A percentile compares a stretch with the other conserved stretches of the same genome.
These are phyloP conservation scores for Arachnomyces sp. DNA, from an alignment of 2,329 filamentous ascomycete species.

Conservation along the genomic window DNA sequence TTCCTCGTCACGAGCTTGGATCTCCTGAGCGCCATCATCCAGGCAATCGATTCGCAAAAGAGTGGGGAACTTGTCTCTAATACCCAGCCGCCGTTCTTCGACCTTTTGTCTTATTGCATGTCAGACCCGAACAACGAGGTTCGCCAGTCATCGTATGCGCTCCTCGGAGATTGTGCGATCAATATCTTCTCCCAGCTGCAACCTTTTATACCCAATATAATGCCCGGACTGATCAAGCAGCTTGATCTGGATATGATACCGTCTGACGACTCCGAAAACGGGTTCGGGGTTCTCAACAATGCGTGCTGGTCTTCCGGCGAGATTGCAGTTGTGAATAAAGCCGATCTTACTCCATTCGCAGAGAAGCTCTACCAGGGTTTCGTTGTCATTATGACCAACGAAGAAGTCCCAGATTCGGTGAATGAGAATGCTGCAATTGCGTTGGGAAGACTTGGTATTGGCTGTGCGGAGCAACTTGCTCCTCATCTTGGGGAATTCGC, in stretches of 20 bases:
- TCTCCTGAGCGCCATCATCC: slow-evolving; percentile 84
- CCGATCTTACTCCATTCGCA: slow-evolving; percentile 67
- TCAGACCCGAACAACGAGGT: slow-evolving; percentile 86
- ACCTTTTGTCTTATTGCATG: slow-evolving; percentile 86
- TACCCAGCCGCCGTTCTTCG: slow-evolving; percentile 78
- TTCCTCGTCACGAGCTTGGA: slow-evolving; percentile 94
- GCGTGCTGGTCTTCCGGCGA: slow-evolving; percentile 96
- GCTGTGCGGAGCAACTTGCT: slow-evolving; percentile 67
- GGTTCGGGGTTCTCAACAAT: slow-evolving; percentile 93
- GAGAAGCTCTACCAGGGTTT: slow-evolving; percentile 70
- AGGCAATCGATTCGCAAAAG: slow-evolving; percentile 69
- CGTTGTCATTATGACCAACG: slow-evolving; percentile 75
- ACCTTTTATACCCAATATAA: slow-evolving; percentile 61
- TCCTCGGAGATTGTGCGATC: slow-evolving; percentile 90
- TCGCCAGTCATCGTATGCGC: slow-evolving; percentile 87
- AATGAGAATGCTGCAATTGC: slow-evolving; percentile 93
- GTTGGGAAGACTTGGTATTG: slow-evolving; percentile 75
- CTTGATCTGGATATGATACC: slow-evolving; percentile 71
- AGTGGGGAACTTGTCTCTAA: slow-evolving; percentile 67
- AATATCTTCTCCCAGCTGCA: slow-evolving; percentile 80
- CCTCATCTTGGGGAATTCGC: slow-evolving; percentile 75
- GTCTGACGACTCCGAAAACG: slow-evolving; percentile 74
- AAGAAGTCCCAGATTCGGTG: slow-evolving; percentile 75
- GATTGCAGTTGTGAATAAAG: slow-evolving; percentile 71
- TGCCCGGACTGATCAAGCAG: slow-evolving; percentile 76